Evolutionary conservation across 352 stramenopile species (phyloP).

Genomic region (Phytophthora syringae): DNA sequence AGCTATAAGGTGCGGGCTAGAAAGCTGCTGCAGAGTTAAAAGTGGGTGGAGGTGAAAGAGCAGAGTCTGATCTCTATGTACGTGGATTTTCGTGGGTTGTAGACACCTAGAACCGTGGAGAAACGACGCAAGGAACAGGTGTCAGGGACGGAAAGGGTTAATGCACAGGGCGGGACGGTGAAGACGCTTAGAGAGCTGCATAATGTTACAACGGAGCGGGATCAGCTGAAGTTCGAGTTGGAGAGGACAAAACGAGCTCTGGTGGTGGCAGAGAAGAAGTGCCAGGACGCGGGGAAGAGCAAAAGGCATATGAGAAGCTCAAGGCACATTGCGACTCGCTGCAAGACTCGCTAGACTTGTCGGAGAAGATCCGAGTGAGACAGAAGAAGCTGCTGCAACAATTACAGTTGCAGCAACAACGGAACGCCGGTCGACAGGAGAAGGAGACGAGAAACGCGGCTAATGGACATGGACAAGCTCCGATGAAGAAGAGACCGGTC

Average conservation of each 20-base stretch:
- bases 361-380: constrained; percentile 73
- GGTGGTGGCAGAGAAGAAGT: constrained; percentile 51
- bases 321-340: constrained; percentile 77
- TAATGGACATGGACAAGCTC: not conserved
- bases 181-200: constrained; percentile 64
- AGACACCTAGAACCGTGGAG: constrained; percentile 19
- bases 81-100: constrained; percentile 4
- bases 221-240: constrained; percentile 81
- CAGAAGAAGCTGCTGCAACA: constrained; percentile 86
- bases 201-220: constrained; percentile 68
- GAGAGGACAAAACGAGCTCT: constrained; percentile 65
- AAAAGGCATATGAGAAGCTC: constrained; percentile 75
- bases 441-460: not conserved
- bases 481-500: constrained; percentile 20
- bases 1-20: constrained; percentile 15
- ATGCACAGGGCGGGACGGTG: constrained; percentile 24
- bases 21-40: not conserved
- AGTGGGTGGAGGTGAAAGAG: not conserved
- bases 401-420: constrained; percentile 48
- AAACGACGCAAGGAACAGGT: constrained; percentile 31
- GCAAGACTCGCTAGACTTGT: constrained; percentile 82
- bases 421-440: constrained; percentile 3
- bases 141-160: constrained; percentile 12
- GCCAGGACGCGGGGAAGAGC: constrained; percentile 49
- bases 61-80: constrained; percentile 9